A percentile compares a stretch with the other conserved stretches of the same genome.
Evolutionary conservation across 495 filamentous ascomycete genomes (phyloP).

Genomic region (Xylaria venustula): DNA sequence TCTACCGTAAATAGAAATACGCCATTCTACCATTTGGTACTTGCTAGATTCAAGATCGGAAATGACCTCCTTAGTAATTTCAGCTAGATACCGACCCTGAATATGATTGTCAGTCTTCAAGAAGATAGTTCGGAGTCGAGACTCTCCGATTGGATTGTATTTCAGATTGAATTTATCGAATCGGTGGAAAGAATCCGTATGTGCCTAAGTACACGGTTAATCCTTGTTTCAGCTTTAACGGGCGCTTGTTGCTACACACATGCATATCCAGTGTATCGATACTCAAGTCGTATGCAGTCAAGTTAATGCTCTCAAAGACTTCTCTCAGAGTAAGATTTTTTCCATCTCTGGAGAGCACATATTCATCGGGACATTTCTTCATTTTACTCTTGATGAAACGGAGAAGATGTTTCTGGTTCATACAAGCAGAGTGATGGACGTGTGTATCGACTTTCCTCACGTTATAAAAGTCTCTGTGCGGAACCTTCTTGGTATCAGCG

Average conservation of each 20-base stretch:
- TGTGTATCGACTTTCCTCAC: slow-evolving; percentile 98
- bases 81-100: slow-evolving; percentile 89
- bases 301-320: slow-evolving; percentile 94
- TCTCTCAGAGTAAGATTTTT: slow-evolving; percentile 87
- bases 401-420: slow-evolving; percentile 98
- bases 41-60: slow-evolving; percentile 98
- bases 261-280: slow-evolving; percentile 99
- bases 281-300: slow-evolving; percentile 95
- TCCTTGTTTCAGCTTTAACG: background rate
- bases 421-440: slow-evolving; percentile 98
- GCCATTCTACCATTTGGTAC: slow-evolving; percentile 99
- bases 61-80: slow-evolving; percentile 97
- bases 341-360: slow-evolving; percentile 88
- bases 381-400: slow-evolving; percentile 99
- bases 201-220: slow-evolving; percentile 57
- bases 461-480: slow-evolving; percentile 98
- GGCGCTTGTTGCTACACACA: slow-evolving; percentile 49
- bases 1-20: slow-evolving; percentile 93
- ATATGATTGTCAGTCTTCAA: slow-evolving; percentile 98
- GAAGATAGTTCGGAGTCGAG: slow-evolving; percentile 91
- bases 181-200: slow-evolving; percentile 96
- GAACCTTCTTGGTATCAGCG: slow-evolving; percentile 94
- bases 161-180: slow-evolving; percentile 99
- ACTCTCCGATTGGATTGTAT: slow-evolving; percentile 97
- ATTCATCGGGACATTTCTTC: slow-evolving; percentile 94